Percentiles rank a stretch among this genome's conserved stretches.
These are phyloP conservation scores for Penicillium fuscoglaucum DNA, from an alignment of 2,329 filamentous ascomycete genomes.

Conservation along the genomic window DNA sequence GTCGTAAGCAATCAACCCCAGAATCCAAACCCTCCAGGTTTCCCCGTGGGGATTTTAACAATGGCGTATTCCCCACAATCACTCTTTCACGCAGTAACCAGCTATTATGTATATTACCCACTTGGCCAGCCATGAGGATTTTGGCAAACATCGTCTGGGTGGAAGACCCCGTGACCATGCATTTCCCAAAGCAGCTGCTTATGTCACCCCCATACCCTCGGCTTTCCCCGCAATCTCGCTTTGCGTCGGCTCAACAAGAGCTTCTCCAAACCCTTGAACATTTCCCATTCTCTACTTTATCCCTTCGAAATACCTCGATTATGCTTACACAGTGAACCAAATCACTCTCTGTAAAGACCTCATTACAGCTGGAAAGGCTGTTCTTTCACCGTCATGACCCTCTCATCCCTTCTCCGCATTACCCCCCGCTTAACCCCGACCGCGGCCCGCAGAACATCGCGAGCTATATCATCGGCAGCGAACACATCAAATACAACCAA, in stretches of 20 bases:
- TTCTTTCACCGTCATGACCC: slow-evolving; percentile 31
- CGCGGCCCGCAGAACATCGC: slow-evolving; percentile 29
- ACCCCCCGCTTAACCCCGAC: slow-evolving; percentile 37
- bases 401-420: slow-evolving; percentile 44
- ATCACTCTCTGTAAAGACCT: not conserved
- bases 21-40: not conserved
- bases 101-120: not conserved
- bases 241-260: slow-evolving; percentile 37
- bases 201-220: slow-evolving; percentile 7
- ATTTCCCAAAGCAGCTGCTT: slow-evolving; percentile 5
- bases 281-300: slow-evolving; percentile 8
- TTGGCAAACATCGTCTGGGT: not conserved
- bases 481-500: slow-evolving; percentile 30
- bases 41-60: not conserved
- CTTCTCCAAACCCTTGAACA: slow-evolving; percentile 11
- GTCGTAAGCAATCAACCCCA: not conserved
- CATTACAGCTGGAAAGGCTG: slow-evolving; percentile 14
- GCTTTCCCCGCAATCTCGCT: slow-evolving; percentile 40
- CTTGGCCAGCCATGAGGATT: not conserved
- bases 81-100: not conserved
- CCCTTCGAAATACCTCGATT: slow-evolving; percentile 4
- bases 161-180: not conserved
- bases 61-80: too few species aligned
- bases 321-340: slow-evolving; percentile 13
- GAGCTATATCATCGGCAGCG: slow-evolving; percentile 34